phyloP scores from a whole-genome alignment of 257 asterid species.

The Paraleonurus japonicus region DNA sequence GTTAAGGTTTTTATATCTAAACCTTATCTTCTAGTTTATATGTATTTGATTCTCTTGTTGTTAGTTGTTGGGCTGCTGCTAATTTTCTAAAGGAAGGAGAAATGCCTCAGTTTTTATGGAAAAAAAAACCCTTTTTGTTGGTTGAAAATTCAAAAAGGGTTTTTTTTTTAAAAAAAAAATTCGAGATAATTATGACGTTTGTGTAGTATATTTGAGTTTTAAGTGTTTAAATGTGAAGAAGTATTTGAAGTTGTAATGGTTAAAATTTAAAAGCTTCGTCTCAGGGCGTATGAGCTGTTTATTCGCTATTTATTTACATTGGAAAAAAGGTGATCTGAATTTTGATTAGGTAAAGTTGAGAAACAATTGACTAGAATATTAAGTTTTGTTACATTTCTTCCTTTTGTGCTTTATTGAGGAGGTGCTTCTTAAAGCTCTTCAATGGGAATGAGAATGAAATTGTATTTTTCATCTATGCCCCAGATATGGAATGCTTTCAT shows the following conservation, averaged over 20 bases:
- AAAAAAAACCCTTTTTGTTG: not conserved
- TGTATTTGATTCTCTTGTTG: not conserved
- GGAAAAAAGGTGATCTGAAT: conserved; percentile 9
- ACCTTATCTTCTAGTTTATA: not conserved
- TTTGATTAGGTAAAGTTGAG: not conserved
- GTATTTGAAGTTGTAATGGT: not conserved
- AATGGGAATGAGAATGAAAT: too few species aligned
- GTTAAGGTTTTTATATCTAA: not conserved
- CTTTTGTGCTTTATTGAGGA: not conserved
- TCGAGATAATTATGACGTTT: not conserved
- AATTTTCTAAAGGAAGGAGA: not conserved
- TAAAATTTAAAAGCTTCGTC: not conserved
- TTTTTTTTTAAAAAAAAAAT: not conserved
- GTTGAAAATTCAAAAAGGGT: not conserved
- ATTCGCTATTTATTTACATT: not conserved
- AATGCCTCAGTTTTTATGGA: not conserved
- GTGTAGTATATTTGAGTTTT: not conserved
- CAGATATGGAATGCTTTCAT: too few species aligned
- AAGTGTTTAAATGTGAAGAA: not conserved
- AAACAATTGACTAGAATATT: too few species aligned
- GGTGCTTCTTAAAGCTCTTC: too few species aligned
- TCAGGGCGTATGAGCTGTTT: conserved; percentile 15
- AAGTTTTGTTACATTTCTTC: too few species aligned
- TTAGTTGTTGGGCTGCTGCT: not conserved
- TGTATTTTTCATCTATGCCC: too few species aligned